Evolutionary conservation across 2,329 filamentous ascomycete genomes (phyloP).

Genomic region (Ascochyta koolunga): DNA sequence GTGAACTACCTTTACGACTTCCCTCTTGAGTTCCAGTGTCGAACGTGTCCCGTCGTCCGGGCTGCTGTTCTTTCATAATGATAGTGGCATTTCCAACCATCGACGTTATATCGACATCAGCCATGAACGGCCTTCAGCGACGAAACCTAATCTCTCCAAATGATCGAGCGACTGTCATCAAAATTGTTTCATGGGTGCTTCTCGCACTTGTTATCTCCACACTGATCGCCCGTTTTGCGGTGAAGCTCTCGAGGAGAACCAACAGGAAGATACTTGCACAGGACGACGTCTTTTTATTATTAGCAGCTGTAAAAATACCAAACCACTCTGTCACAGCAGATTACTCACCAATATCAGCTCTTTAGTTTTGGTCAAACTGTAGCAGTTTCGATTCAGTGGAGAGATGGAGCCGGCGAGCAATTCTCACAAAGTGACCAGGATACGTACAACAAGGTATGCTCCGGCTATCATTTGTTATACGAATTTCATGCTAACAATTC

Average conservation of each 20-base stretch:
- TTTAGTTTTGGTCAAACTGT: conserved; percentile 39
- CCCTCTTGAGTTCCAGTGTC: no score
- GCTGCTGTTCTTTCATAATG: not conserved
- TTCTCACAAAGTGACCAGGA: conserved; percentile 4
- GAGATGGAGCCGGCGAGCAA: conserved; percentile 27
- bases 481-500: conserved; percentile 8
- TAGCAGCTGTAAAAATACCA: conserved; percentile 28
- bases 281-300: conserved; percentile 34
- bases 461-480: no score
- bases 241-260: conserved; percentile 33
- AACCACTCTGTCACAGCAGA: rapidly evolving
- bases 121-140: conserved; percentile 14
- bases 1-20: not conserved
- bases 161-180: conserved; percentile 25
- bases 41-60: no score
- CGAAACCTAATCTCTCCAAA: conserved; percentile 17
- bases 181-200: conserved; percentile 36
- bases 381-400: conserved; percentile 33
- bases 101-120: conserved; percentile 14
- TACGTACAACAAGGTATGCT: conserved; percentile 32
- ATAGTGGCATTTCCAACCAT: not conserved
- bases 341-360: conserved; percentile 19
- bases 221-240: conserved; percentile 31
- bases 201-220: conserved; percentile 29
- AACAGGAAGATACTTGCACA: conserved; percentile 20